These are phyloP conservation scores for Isabelozyma heimii DNA, from an alignment of 805 yeast genomes.

Conservation along the genomic window DNA sequence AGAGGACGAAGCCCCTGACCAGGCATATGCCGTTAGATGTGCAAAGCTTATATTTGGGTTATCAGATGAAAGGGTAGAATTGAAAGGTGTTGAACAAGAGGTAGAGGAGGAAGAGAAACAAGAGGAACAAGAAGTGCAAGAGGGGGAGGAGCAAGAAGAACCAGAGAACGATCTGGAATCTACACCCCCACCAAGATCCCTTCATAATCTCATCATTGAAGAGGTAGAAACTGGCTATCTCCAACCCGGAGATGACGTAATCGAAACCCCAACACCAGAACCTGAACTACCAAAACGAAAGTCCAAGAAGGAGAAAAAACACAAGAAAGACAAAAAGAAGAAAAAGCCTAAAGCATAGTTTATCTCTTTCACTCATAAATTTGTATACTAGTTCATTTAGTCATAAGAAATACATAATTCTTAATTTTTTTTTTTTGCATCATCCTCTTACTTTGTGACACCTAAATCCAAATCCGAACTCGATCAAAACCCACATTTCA, in stretches of 20 bases:
- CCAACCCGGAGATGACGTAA: constrained; percentile 8
- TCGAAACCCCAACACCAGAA: background rate
- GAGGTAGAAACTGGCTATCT: constrained; percentile 35
- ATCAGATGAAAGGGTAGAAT: constrained; percentile 29
- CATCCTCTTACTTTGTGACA: background rate
- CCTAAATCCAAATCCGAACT: background rate
- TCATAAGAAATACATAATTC: background rate
- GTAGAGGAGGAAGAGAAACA: constrained; percentile 8
- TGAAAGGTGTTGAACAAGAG: constrained; percentile 26
- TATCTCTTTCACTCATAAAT: background rate
- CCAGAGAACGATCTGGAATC: background rate
- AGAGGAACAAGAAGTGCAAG: constrained; percentile 1
- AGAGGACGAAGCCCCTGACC: constrained; percentile 24
- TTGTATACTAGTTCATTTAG: background rate
- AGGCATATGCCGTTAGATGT: constrained; percentile 43
- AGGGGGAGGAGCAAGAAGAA: constrained; percentile 1
- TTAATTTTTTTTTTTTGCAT: constrained; percentile 4
- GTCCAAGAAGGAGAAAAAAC: constrained; percentile 6
- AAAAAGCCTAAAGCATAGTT: constrained; percentile 10
- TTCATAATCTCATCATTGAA: constrained; percentile 35
- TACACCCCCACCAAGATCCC: constrained; percentile 5
- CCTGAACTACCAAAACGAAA: background rate
- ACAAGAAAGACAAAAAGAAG: constrained; percentile 8
- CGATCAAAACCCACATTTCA: background rate
- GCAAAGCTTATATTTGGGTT: constrained; percentile 29